Evolutionary conservation across 2,329 filamentous ascomycete species (phyloP).

Genomic region (Pseudopithomyces maydicus): DNA sequence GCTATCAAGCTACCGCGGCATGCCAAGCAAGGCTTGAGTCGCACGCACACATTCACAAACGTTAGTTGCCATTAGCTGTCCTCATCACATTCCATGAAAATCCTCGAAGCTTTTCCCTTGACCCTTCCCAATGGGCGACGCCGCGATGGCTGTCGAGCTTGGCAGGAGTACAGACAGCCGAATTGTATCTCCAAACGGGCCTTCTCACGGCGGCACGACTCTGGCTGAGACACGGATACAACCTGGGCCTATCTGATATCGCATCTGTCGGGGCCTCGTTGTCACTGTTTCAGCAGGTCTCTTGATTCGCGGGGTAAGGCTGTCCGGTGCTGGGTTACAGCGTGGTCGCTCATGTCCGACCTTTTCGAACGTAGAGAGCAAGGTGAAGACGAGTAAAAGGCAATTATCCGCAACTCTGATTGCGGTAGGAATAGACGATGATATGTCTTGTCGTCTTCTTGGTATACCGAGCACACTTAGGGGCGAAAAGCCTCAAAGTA

Average conservation of each 20-base stretch:
- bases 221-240: conserved; percentile 6
- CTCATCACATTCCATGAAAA: background rate
- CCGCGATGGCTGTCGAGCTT: conserved; percentile 2
- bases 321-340: background rate
- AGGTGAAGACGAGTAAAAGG: too few relatives aligned
- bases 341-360: background rate
- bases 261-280: conserved; percentile 7
- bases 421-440: too few relatives aligned
- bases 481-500: too few relatives aligned
- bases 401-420: too few relatives aligned
- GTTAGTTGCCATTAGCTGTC: background rate
- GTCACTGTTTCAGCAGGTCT: conserved; percentile 2
- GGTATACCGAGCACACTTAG: too few relatives aligned
- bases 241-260: background rate
- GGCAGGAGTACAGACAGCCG: conserved; percentile 22
- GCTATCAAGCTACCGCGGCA: background rate
- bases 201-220: background rate
- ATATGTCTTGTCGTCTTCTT: too few relatives aligned
- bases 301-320: conserved; percentile 1
- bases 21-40: background rate
- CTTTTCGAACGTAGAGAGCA: too few relatives aligned
- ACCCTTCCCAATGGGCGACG: conserved; percentile 11
- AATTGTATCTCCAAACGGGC: conserved; percentile 11
- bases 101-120: conserved; percentile 9
- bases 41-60: background rate